Evolutionary conservation across 2,329 filamentous ascomycete species (phyloP).

Genomic region (Stachybotrys echinatus): DNA sequence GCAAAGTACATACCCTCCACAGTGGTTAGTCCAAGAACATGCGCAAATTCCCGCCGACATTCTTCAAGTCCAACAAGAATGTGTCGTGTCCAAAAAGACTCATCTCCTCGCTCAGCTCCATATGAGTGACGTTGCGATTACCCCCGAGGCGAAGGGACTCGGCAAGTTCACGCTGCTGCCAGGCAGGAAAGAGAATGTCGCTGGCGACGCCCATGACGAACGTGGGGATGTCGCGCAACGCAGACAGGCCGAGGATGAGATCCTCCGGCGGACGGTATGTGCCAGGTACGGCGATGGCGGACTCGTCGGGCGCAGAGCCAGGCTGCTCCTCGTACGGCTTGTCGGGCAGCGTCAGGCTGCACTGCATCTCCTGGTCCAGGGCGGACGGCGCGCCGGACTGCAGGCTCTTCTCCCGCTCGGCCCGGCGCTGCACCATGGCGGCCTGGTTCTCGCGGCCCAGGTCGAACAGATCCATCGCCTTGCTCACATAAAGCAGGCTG

Average conservation of each 20-base stretch:
- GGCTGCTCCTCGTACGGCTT: conserved; percentile 82
- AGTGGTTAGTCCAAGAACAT: conserved; percentile 62
- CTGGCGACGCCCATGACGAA: conserved; percentile 92
- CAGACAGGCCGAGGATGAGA: conserved; percentile 67
- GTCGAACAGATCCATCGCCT: conserved; percentile 98
- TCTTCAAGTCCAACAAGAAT: conserved; percentile 85
- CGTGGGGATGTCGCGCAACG: conserved; percentile 70
- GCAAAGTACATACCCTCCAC: not conserved
- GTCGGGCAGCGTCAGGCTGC: conserved; percentile 77
- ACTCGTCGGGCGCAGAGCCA: conserved; percentile 33
- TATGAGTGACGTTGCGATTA: conserved; percentile 76
- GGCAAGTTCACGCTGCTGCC: conserved; percentile 94
- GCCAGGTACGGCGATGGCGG: conserved; percentile 16
- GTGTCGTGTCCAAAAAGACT: conserved; percentile 96
- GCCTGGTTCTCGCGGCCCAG: conserved; percentile 68
- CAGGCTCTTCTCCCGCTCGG: conserved; percentile 48
- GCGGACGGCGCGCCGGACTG: conserved; percentile 37
- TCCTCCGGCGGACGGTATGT: conserved; percentile 65
- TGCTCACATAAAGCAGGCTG: conserved; percentile 91
- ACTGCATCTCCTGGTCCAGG: conserved; percentile 37
- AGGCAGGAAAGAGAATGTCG: conserved; percentile 94
- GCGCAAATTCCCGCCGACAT: conserved; percentile 80
- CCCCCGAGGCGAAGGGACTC: conserved; percentile 73
- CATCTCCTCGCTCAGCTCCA: conserved; percentile 89
- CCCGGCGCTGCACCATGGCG: conserved; percentile 56